Evolutionary conservation across 2,329 filamentous ascomycete species (phyloP).

Genomic region (Exophiala oligosperma): DNA sequence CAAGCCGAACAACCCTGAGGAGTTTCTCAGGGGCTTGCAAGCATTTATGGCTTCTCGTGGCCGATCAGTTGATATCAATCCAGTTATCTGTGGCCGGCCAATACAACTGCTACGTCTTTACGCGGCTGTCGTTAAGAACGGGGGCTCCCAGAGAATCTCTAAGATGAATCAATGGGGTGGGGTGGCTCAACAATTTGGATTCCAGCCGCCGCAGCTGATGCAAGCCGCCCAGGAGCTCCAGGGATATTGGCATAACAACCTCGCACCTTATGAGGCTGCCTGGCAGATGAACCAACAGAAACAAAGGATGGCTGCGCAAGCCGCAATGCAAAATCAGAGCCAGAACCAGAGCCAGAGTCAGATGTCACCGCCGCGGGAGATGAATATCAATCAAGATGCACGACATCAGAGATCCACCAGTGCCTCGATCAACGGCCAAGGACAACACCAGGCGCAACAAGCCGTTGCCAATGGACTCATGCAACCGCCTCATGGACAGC

Average conservation of each 20-base stretch:
- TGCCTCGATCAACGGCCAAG: conserved; percentile 31
- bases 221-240: conserved; percentile 68
- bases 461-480: conserved; percentile 40
- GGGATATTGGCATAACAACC: conserved; percentile 73
- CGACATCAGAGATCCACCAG: conserved; percentile 25
- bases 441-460: conserved; percentile 14
- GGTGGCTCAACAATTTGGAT: conserved; percentile 64
- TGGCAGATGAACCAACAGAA: conserved; percentile 47
- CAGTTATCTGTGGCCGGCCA: conserved; percentile 69
- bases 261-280: conserved; percentile 68
- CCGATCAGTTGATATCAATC: conserved; percentile 72
- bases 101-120: conserved; percentile 78
- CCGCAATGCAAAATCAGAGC: conserved; percentile 35
- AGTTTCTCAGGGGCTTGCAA: conserved; percentile 73
- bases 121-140: conserved; percentile 70
- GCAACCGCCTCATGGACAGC: conserved; percentile 22
- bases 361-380: conserved; percentile 38
- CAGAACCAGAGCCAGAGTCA: conserved; percentile 38
- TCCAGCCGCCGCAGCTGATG: conserved; percentile 63
- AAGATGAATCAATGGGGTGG: conserved; percentile 71
- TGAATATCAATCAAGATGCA: conserved; percentile 35
- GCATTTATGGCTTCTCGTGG: conserved; percentile 75
- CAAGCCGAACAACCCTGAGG: conserved; percentile 54
- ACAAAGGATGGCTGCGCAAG: conserved; percentile 41
- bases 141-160: conserved; percentile 74